Evolutionary conservation across 257 asterid species (phyloP).

Genomic region (Solanum corneliomulleri): DNA sequence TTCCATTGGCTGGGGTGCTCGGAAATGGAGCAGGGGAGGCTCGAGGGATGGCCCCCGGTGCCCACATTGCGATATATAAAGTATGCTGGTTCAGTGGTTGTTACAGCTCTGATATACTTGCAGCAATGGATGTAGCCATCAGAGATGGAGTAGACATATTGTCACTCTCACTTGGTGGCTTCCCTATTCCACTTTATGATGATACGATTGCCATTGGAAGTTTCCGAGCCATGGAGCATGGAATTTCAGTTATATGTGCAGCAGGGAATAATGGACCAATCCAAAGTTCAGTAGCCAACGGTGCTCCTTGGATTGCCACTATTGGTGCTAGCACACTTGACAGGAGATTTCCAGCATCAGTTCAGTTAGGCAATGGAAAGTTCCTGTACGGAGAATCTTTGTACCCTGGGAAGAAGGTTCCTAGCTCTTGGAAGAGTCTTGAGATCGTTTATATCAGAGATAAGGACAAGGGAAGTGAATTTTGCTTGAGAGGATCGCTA

Average conservation of each 20-base stretch:
- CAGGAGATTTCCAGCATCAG: conserved; percentile 65
- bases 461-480: conserved; percentile 47
- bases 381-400: conserved; percentile 66
- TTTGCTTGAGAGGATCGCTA: conserved; percentile 69
- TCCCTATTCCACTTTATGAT: conserved; percentile 70
- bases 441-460: conserved; percentile 58
- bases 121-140: conserved; percentile 82
- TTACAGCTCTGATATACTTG: conserved; percentile 86
- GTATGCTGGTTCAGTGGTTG: conserved; percentile 89
- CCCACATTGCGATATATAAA: conserved; percentile 67
- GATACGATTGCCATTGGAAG: conserved; percentile 87
- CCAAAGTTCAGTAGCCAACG: conserved; percentile 66
- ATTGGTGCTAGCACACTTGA: conserved; percentile 85
- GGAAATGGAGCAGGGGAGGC: conserved; percentile 75
- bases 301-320: conserved; percentile 90
- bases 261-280: conserved; percentile 93
- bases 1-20: conserved; percentile 37
- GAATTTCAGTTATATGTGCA: conserved; percentile 70
- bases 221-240: conserved; percentile 81
- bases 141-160: conserved; percentile 74
- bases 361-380: conserved; percentile 53
- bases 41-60: conserved; percentile 74
- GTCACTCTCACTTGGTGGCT: conserved; percentile 80
- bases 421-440: conserved; percentile 34
- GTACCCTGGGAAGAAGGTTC: conserved; percentile 48